phyloP scores from a whole-genome alignment of 257 asterid genomes.

The Primulina eburnea region DNA sequence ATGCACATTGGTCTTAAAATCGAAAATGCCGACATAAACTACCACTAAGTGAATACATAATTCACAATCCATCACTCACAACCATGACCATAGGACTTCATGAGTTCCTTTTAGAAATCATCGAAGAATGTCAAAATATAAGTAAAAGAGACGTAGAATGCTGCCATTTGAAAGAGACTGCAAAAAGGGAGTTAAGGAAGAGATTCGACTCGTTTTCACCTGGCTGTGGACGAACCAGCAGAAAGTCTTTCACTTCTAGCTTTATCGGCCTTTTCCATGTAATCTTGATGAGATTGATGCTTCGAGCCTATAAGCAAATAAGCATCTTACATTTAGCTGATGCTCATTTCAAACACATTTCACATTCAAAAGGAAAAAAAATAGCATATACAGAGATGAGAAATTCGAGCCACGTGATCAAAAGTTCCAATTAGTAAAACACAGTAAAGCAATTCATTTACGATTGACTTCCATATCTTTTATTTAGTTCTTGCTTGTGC shows the following conservation, averaged over 20 bases:
- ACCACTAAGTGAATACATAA: conserved; percentile 3
- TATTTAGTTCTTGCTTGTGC: neutral
- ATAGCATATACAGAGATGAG: neutral
- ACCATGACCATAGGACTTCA: neutral
- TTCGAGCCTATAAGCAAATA: conserved; percentile 44
- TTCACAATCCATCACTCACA: conserved; percentile 6
- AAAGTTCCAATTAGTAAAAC: neutral
- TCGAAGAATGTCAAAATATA: neutral
- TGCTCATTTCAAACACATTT: neutral
- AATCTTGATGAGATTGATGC: conserved; percentile 90
- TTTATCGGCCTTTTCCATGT: conserved; percentile 79
- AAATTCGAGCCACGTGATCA: neutral
- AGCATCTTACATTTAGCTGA: neutral
- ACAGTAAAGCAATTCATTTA: neutral
- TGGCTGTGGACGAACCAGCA: conserved; percentile 42
- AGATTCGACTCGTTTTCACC: conserved; percentile 24
- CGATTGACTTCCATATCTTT: neutral
- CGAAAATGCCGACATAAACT: no score
- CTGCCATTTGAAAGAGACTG: conserved; percentile 11
- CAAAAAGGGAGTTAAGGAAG: neutral
- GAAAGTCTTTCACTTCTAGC: conserved; percentile 71
- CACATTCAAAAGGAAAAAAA: conserved; percentile 7
- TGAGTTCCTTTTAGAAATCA: neutral
- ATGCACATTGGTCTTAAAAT: no score
- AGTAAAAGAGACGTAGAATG: neutral